A percentile compares a stretch with the other conserved stretches of the same genome.
These are phyloP conservation scores for Amborella trichopoda DNA, from an alignment of 164 flowering plant genomes.

Conservation along the genomic window DNA sequence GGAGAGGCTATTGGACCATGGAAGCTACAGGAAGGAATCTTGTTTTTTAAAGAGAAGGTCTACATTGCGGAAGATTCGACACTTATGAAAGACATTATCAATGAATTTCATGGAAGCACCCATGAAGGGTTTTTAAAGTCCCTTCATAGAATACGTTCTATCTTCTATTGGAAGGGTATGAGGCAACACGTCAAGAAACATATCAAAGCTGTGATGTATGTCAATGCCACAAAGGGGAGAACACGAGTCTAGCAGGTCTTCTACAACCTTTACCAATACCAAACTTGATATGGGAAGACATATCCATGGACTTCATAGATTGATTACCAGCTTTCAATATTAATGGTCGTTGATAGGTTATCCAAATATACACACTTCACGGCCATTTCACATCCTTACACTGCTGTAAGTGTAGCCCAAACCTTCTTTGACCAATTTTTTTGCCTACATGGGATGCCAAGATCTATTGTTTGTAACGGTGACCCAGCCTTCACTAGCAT, in stretches of 20 bases:
- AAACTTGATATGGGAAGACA: not conserved
- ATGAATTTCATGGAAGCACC: not conserved
- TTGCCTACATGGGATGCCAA: not conserved
- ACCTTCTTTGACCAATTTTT: not conserved
- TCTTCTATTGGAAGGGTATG: not conserved
- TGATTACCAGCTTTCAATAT: not conserved
- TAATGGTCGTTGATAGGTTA: not conserved
- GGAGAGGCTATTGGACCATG: too few species aligned
- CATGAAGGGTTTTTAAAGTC: not conserved
- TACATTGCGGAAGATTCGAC: not conserved
- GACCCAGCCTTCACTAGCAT: not conserved
- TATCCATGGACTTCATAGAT: not conserved
- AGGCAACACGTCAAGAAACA: not conserved
- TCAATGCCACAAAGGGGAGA: not conserved
- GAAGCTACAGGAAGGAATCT: too few species aligned
- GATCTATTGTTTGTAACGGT: not conserved
- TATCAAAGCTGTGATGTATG: not conserved
- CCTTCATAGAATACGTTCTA: not conserved
- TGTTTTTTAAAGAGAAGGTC: not conserved
- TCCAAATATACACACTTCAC: conserved; percentile 3
- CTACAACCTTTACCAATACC: not conserved
- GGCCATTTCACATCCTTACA: not conserved
- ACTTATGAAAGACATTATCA: not conserved
- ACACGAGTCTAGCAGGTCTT: not conserved
- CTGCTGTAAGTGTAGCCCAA: not conserved